Percentiles rank a stretch among this genome's conserved stretches.
These are phyloP conservation scores for Schizosaccharomyces cryophilus DNA, from an alignment of 805 yeast species.

Conservation along the genomic window DNA sequence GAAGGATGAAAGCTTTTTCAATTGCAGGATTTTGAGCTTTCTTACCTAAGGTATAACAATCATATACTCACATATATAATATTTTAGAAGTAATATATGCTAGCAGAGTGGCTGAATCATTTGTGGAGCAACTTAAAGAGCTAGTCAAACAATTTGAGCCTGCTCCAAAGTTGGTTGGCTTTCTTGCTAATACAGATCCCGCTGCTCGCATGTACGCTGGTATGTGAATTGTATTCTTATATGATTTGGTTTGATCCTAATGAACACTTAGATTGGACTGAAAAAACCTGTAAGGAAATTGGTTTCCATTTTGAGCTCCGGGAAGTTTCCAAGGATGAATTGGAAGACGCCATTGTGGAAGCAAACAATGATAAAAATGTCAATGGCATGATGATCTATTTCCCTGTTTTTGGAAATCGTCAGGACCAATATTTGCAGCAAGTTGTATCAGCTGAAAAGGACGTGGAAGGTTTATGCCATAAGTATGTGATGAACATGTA, in stretches of 20 bases:
- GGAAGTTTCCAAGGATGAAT: constrained; percentile 49
- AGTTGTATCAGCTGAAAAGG: constrained; percentile 71
- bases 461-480: constrained; percentile 87
- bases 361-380: constrained; percentile 59
- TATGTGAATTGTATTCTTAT: not conserved
- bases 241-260: not conserved
- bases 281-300: constrained; percentile 59
- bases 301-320: constrained; percentile 70
- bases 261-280: constrained; percentile 45
- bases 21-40: not conserved
- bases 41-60: not conserved
- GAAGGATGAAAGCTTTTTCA: no score
- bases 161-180: constrained; percentile 65
- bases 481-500: constrained; percentile 80
- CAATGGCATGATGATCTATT: constrained; percentile 88
- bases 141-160: constrained; percentile 29
- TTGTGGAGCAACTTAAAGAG: constrained; percentile 40
- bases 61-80: constrained; percentile 8
- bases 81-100: constrained; percentile 73
- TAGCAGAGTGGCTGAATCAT: constrained; percentile 63
- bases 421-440: constrained; percentile 94
- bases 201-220: constrained; percentile 81
- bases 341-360: constrained; percentile 58
- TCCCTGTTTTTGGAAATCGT: constrained; percentile 86
- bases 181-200: constrained; percentile 78